Conservation (phyloP, 2,329 filamentous ascomycete genomes). For the Fusarium anguioides region DNA sequence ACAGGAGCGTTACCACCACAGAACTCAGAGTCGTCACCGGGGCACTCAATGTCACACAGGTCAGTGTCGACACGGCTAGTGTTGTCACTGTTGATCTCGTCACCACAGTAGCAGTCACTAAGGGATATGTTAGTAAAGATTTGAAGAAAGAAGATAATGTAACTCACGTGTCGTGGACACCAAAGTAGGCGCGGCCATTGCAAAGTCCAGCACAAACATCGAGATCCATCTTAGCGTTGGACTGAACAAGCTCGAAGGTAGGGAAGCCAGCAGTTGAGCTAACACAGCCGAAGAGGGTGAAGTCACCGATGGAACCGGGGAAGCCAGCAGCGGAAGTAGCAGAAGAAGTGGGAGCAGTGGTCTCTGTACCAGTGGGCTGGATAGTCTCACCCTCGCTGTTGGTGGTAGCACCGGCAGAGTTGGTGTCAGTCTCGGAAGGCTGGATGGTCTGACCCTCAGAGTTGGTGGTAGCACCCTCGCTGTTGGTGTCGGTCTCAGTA, state of each 20-base stretch:
- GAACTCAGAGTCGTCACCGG: conserved; percentile 35
- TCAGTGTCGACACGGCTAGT: conserved; percentile 17
- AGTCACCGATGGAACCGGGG: conserved; percentile 36
- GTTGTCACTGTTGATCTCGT: conserved; percentile 11
- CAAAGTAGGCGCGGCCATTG: conserved; percentile 42
- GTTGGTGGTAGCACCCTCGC: conserved; percentile 2
- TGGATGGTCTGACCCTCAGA: neutral
- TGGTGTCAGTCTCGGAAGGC: conserved; percentile 12
- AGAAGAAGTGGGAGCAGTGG: conserved; percentile 44
- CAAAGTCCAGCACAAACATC: conserved; percentile 45
- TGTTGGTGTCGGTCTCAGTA: neutral
- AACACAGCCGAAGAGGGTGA: conserved; percentile 45
- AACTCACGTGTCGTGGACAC: conserved; percentile 41
- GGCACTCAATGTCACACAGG: conserved; percentile 36
- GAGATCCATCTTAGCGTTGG: conserved; percentile 36
- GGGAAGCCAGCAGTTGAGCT: conserved; percentile 37
- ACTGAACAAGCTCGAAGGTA: conserved; percentile 34
- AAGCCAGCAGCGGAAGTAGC: conserved; percentile 25
- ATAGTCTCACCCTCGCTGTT: conserved; percentile 7
- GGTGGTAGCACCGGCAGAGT: conserved; percentile 1
- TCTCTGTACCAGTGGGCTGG: conserved; percentile 38
- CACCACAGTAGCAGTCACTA: conserved; percentile 41
- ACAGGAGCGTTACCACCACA: conserved; percentile 38
- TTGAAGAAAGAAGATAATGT: too few relatives aligned
- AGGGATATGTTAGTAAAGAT: too few relatives aligned